Conservation (phyloP, 768 basidiomycete genomes). For the Suillus brevipes region DNA sequence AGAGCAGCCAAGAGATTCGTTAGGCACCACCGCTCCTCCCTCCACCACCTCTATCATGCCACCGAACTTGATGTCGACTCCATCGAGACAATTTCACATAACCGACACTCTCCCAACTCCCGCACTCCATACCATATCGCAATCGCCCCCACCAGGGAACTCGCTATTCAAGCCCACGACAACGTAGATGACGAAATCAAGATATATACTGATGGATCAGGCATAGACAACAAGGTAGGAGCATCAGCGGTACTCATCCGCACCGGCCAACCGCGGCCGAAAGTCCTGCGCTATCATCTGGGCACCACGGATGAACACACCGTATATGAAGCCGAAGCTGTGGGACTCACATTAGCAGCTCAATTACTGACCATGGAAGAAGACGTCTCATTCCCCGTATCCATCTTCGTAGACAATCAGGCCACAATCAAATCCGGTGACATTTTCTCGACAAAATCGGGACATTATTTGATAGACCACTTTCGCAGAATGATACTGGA, state of each 20-base stretch:
- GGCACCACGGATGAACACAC: slow-evolving; percentile 18
- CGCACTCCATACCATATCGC: background rate
- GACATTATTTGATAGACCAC: slow-evolving; percentile 4
- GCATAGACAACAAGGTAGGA: slow-evolving; percentile 17
- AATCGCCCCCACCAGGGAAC: background rate
- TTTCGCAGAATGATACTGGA: background rate
- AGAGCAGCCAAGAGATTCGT: background rate
- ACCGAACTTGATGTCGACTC: background rate
- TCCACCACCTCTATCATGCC: background rate
- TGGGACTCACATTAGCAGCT: slow-evolving; percentile 18
- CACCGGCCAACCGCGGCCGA: background rate
- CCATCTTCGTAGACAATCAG: slow-evolving; percentile 24
- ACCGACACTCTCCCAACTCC: background rate
- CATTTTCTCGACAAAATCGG: background rate
- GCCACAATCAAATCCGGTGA: slow-evolving; percentile 27
- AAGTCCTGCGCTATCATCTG: slow-evolving; percentile 5
- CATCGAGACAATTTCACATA: background rate
- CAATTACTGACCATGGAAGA: slow-evolving; percentile 6
- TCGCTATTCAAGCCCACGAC: background rate
- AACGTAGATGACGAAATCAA: background rate
- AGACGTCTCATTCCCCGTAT: background rate
- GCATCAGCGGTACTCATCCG: slow-evolving; percentile 17
- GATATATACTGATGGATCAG: slow-evolving; percentile 18
- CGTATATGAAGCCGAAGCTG: slow-evolving; percentile 26
- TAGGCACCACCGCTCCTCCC: background rate